Percentiles rank a stretch among this genome's conserved stretches.
Evolutionary conservation across 768 basidiomycete species (phyloP).

Genomic region (Cytidiella melzeri): DNA sequence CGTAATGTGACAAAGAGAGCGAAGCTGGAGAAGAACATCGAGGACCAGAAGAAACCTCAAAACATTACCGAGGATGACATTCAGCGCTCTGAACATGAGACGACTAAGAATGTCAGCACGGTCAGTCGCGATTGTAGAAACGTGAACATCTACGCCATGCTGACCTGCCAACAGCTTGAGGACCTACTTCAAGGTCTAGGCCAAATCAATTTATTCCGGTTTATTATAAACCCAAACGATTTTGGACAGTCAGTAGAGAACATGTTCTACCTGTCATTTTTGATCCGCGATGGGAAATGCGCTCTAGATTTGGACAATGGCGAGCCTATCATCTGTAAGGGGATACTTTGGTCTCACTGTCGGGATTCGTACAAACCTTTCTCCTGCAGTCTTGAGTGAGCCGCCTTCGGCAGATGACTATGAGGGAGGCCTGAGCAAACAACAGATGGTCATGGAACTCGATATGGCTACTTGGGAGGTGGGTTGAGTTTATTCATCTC

Average conservation of each 20-base stretch:
- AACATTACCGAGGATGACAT: conserved; percentile 84
- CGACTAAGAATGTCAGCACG: conserved; percentile 74
- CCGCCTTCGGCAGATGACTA: conserved; percentile 61
- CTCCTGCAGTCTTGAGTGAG: conserved; percentile 50
- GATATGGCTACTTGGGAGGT: conserved; percentile 90
- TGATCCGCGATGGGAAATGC: conserved; percentile 80
- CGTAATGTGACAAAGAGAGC: conserved; percentile 53
- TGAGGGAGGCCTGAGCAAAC: conserved; percentile 55
- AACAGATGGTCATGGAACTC: conserved; percentile 88
- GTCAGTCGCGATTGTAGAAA: conserved; percentile 35
- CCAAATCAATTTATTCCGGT: conserved; percentile 72
- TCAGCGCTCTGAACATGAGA: conserved; percentile 78
- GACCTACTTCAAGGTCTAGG: conserved; percentile 47
- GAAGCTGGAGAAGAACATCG: conserved; percentile 67
- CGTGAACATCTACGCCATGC: not conserved
- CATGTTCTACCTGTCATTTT: conserved; percentile 90
- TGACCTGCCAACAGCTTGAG: conserved; percentile 42
- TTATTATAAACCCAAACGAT: conserved; percentile 84
- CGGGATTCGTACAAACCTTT: not conserved
- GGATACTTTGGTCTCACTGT: conserved; percentile 20
- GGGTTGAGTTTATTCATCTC: conserved; percentile 16
- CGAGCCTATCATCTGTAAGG: conserved; percentile 66
- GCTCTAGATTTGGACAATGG: conserved; percentile 66
- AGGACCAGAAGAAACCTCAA: conserved; percentile 63
- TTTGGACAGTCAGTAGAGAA: conserved; percentile 97